Evolutionary conservation across 2,329 filamentous ascomycete genomes (phyloP).

Genomic region (Exophiala mesophila): DNA sequence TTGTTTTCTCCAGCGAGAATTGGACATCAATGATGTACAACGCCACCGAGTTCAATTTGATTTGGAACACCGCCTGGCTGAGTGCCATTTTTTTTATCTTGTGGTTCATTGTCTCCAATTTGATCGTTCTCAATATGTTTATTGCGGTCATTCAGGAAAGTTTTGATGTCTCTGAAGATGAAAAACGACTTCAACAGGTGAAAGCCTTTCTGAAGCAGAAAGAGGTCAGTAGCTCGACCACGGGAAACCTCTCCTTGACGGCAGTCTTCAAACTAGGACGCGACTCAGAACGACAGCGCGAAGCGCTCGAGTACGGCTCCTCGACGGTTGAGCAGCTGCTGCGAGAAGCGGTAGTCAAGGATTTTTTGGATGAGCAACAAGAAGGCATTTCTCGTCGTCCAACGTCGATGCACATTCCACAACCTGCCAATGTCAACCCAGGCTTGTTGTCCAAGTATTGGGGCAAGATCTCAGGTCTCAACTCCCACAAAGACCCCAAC

Average conservation of each 20-base stretch:
- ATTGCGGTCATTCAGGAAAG: conserved; percentile 99
- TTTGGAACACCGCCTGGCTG: conserved; percentile 77
- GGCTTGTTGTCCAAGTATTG: conserved; percentile 59
- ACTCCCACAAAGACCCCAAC: conserved; percentile 73
- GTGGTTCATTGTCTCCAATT: conserved; percentile 94
- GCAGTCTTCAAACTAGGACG: conserved; percentile 63
- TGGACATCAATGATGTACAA: conserved; percentile 88
- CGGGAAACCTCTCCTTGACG: conserved; percentile 68
- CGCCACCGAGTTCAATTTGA: conserved; percentile 64
- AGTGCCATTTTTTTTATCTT: conserved; percentile 84
- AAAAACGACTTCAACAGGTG: conserved; percentile 94
- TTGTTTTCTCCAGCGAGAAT: conserved; percentile 90
- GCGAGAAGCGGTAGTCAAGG: conserved; percentile 89
- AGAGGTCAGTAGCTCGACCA: conserved; percentile 64
- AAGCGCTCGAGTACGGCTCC: conserved; percentile 86
- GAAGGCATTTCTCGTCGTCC: conserved; percentile 27
- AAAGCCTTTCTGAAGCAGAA: conserved; percentile 90
- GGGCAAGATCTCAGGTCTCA: conserved; percentile 52
- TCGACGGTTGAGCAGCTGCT: conserved; percentile 93
- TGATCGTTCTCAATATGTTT: conserved; percentile 99
- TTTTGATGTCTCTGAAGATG: conserved; percentile 96
- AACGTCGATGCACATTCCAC: conserved; percentile 29
- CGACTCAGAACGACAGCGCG: conserved; percentile 59
- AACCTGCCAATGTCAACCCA: conserved; percentile 47
- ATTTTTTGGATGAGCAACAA: conserved; percentile 78